Conservation (phyloP, 2,329 filamentous ascomycete species). For the Phialophora verrucosa region DNA sequence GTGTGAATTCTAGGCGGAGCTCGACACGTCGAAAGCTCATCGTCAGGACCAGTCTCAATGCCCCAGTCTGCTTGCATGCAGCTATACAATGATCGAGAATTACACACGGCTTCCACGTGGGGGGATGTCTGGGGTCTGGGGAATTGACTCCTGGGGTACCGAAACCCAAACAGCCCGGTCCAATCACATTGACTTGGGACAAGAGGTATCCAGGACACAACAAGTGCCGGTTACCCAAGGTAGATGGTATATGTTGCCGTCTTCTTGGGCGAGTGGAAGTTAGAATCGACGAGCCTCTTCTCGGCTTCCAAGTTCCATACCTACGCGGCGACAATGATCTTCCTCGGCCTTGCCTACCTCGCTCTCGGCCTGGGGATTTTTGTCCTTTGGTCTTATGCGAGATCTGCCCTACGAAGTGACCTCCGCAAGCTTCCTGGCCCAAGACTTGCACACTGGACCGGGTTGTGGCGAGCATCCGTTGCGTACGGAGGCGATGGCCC, state of each 20-base stretch:
- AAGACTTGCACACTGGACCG: conserved; percentile 1
- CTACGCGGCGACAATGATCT: not conserved
- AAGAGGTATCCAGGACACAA: not conserved
- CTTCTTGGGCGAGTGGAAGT: not conserved
- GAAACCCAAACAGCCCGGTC: not conserved
- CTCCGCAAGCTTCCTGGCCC: conserved; percentile 3
- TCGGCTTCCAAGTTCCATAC: not conserved
- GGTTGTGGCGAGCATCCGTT: conserved; percentile 67
- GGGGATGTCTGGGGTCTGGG: not conserved
- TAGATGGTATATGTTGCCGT: not conserved
- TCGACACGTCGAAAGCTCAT: too few relatives aligned
- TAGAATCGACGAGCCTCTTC: not conserved
- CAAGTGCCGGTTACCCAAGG: not conserved
- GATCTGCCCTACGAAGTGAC: not conserved
- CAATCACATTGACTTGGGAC: not conserved
- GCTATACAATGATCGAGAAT: not conserved
- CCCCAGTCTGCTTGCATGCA: not conserved
- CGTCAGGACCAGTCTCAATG: not conserved
- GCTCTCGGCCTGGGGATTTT: not conserved
- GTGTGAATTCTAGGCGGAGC: not conserved
- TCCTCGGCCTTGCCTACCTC: not conserved
- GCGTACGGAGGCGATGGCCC: conserved; percentile 70
- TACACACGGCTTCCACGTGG: not conserved
- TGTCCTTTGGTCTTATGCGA: not conserved
- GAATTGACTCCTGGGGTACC: not conserved